Conservation (phyloP, 192 early-diverging fungal species). For the Glomus cerebriforme region DNA sequence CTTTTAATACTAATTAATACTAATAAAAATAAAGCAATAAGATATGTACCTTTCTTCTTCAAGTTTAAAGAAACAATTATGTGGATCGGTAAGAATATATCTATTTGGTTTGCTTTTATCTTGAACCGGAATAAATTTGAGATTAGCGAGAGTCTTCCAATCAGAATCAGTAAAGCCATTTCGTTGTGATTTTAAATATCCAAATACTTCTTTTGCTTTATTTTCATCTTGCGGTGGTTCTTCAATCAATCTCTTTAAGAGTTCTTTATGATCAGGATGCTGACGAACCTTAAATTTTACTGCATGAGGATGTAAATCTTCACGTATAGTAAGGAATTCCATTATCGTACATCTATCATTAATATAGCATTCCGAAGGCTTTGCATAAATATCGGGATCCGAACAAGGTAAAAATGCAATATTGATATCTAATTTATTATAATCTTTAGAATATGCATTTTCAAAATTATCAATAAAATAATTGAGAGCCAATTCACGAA, state of each 20-base stretch:
- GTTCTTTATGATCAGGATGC: conserved; percentile 50
- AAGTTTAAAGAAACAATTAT: conserved; percentile 1
- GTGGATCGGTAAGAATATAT: background rate
- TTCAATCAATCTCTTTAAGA: conserved; percentile 46
- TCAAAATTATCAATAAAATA: conserved; percentile 76
- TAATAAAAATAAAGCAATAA: background rate
- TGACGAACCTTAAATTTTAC: conserved; percentile 66
- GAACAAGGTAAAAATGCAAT: conserved; percentile 65
- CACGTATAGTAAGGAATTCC: conserved; percentile 67
- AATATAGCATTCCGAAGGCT: conserved; percentile 65
- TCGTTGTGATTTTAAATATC: conserved; percentile 65
- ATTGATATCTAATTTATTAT: conserved; percentile 47
- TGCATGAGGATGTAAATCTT: conserved; percentile 49
- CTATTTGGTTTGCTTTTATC: background rate
- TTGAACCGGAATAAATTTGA: conserved; percentile 67
- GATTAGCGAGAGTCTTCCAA: conserved; percentile 53
- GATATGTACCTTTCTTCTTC: conserved; percentile 20
- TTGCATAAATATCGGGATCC: conserved; percentile 40
- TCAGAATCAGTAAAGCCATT: conserved; percentile 54
- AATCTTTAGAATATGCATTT: conserved; percentile 52
- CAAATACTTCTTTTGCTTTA: conserved; percentile 60
- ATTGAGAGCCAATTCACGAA: conserved; percentile 56
- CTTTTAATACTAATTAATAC: too few species aligned
- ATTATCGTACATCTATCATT: conserved; percentile 62
- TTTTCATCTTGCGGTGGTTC: conserved; percentile 35